Base-by-base conservation (phyloP, 208 protist species). In the Crithidia acanthocephali region DNA sequence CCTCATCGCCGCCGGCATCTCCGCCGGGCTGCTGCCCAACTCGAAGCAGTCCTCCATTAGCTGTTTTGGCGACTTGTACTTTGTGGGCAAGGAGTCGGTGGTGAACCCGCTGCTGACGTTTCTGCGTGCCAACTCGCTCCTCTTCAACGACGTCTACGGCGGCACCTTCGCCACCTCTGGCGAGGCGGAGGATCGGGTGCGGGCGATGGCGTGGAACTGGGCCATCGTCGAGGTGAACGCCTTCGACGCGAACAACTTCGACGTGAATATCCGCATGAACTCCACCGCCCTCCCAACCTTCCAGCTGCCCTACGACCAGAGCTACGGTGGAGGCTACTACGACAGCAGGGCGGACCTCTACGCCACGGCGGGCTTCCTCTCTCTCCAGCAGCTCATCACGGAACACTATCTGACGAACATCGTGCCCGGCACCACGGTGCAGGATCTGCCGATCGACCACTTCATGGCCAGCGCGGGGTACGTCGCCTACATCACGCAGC, bases 241-340 rank as follows among this genome's bases (percentile, higher is more conserved):
- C 57, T 61, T 87, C 50, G 75, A 69, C n/a, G 32, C 47, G 2
- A 65, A 72, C 48, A 44, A 48, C 42, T 90, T 83, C 47, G 79
- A 84, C 55, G 72, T 90, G 30, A 68, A 50, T 44, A 87, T 87
- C 33, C 80, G 81, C 51, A 67, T 85, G 51, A 87, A 90, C 75
- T 48, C 67, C 22, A 72, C 78, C 0, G 74, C 84, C 3, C 40
- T 87, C n/a, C 84, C 80, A 13, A 78, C 84, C 9, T 76, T 88
- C 32, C 56, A 70, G 55, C 72, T 84, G 10, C 42, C 59, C n/a
- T 47, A 83, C 64, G 23, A 76, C 67, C 13, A 53, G 72, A 52
- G 50, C 27, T 53, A 56, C 79, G 28, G 40, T 50, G 25, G 52
- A 47, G 66, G 44, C 13, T 67, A 75, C 75, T 75, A 63, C 64